These are phyloP conservation scores for Plectosphaerella cucumerina DNA, from an alignment of 2,329 filamentous ascomycete genomes.

Conservation along the genomic window DNA sequence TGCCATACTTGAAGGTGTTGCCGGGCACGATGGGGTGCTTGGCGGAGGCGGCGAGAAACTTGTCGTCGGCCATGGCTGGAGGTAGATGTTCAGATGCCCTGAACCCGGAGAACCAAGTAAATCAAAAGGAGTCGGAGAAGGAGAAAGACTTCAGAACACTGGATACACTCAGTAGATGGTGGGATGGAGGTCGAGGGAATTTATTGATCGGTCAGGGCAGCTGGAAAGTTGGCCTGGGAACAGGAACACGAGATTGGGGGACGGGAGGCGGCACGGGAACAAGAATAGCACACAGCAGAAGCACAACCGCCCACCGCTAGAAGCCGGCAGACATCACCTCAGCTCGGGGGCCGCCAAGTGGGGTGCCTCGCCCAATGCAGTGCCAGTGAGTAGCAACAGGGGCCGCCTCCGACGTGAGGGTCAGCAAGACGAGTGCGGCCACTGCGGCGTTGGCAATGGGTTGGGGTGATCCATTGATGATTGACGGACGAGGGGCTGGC, in stretches of 20 bases:
- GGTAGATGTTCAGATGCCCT: too few relatives aligned
- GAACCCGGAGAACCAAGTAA: too few relatives aligned
- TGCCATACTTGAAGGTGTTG: constrained; percentile 60
- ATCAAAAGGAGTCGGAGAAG: not conserved
- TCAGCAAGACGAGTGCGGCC: too few relatives aligned
- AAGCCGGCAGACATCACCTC: not conserved
- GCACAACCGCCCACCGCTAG: not conserved
- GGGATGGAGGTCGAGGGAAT: constrained; percentile 1
- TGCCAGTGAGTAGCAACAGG: too few relatives aligned
- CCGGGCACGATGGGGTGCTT: constrained; percentile 56
- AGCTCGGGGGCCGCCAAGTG: not conserved
- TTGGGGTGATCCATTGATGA: too few relatives aligned
- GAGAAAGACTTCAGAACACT: not conserved
- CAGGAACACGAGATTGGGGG: not conserved
- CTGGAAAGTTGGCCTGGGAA: not conserved
- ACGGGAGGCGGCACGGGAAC: not conserved
- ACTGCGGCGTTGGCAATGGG: too few relatives aligned
- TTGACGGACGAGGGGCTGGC: too few relatives aligned
- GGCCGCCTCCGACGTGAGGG: too few relatives aligned
- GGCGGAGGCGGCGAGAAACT: constrained; percentile 56
- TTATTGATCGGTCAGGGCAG: constrained; percentile 9
- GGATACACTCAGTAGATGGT: constrained; percentile 2
- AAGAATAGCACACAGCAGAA: not conserved
- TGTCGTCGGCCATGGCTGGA: constrained; percentile 41
- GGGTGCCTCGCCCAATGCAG: not conserved